A percentile compares a stretch with the other conserved stretches of the same genome.
Evolutionary conservation across 805 yeast species (phyloP).

Genomic region (Hanseniaspora mollemarum): DNA sequence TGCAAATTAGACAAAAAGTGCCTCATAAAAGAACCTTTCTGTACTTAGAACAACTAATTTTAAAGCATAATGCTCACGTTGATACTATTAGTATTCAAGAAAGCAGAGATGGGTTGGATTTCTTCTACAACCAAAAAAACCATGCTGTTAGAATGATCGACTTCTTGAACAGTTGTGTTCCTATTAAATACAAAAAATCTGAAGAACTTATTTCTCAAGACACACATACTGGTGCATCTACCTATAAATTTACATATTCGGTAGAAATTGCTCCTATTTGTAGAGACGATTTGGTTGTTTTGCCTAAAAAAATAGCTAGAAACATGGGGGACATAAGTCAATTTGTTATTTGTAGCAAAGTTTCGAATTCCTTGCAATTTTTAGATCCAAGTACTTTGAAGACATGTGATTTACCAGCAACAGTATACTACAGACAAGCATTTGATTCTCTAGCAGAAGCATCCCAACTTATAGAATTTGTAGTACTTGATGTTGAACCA

Average conservation of each 20-base stretch:
- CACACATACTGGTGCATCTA: constrained; percentile 78
- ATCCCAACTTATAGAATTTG: constrained; percentile 68
- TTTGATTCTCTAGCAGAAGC: constrained; percentile 67
- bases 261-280: constrained; percentile 93
- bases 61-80: constrained; percentile 83
- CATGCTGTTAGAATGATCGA: constrained; percentile 93
- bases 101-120: constrained; percentile 86
- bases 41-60: constrained; percentile 87
- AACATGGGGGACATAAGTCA: constrained; percentile 73
- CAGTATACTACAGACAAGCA: constrained; percentile 70
- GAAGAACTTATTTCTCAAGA: constrained; percentile 87
- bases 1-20: constrained; percentile 95
- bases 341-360: constrained; percentile 71
- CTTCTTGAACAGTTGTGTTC: constrained; percentile 73
- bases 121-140: constrained; percentile 74
- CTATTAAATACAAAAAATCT: constrained; percentile 69
- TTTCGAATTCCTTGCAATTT: constrained; percentile 74
- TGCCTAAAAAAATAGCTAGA: constrained; percentile 78
- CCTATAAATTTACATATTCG: constrained; percentile 82
- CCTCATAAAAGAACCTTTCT: constrained; percentile 92
- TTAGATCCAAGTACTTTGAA: constrained; percentile 75
- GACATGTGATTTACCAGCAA: constrained; percentile 58
- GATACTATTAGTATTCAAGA: constrained; percentile 91
- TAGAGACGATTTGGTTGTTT: constrained; percentile 86
- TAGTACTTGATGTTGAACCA: constrained; percentile 89